Evolutionary conservation across 176 grass and related monocot species (phyloP).

Genomic region (Bonia amplexicaulis): DNA sequence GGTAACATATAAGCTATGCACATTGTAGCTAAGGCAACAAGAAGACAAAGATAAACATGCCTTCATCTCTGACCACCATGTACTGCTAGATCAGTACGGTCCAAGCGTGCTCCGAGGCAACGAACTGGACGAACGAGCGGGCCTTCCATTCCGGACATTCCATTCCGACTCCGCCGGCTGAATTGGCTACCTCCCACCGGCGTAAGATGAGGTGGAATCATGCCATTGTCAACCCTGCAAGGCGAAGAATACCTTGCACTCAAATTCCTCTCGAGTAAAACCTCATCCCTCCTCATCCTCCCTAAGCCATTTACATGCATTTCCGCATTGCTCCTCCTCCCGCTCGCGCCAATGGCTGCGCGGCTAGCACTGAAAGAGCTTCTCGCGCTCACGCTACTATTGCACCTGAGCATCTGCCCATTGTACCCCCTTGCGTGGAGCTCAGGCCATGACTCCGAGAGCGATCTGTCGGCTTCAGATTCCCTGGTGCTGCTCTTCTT

Average conservation of each 20-base stretch:
- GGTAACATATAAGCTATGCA: slow-evolving; percentile 16
- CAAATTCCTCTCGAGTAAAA: slow-evolving; percentile 59
- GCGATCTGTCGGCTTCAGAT: slow-evolving; percentile 34
- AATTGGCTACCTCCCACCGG: slow-evolving; percentile 35
- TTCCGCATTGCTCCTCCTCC: slow-evolving; percentile 55
- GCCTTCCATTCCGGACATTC: slow-evolving; percentile 31
- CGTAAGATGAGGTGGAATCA: slow-evolving; percentile 34
- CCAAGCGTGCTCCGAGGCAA: slow-evolving; percentile 40
- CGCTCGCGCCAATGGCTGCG: slow-evolving; percentile 19
- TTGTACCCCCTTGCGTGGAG: slow-evolving; percentile 46
- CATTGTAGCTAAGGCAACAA: slow-evolving; percentile 2
- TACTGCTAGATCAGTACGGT: slow-evolving; percentile 36
- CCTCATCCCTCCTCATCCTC: slow-evolving; percentile 64
- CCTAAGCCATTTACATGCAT: slow-evolving; percentile 32
- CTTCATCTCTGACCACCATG: not conserved
- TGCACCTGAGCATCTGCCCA: slow-evolving; percentile 62
- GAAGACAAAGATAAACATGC: not conserved
- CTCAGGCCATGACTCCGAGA: slow-evolving; percentile 43
- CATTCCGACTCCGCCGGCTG: slow-evolving; percentile 31
- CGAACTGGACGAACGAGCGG: slow-evolving; percentile 36
- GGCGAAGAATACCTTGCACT: slow-evolving; percentile 59
- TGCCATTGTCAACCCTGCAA: slow-evolving; percentile 26
- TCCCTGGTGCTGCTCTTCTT: slow-evolving; percentile 50
- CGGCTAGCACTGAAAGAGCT: slow-evolving; percentile 42
- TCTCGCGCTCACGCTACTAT: slow-evolving; percentile 63